Conservation (phyloP, 768 basidiomycete genomes). For the Boletus subcaerulescens region DNA sequence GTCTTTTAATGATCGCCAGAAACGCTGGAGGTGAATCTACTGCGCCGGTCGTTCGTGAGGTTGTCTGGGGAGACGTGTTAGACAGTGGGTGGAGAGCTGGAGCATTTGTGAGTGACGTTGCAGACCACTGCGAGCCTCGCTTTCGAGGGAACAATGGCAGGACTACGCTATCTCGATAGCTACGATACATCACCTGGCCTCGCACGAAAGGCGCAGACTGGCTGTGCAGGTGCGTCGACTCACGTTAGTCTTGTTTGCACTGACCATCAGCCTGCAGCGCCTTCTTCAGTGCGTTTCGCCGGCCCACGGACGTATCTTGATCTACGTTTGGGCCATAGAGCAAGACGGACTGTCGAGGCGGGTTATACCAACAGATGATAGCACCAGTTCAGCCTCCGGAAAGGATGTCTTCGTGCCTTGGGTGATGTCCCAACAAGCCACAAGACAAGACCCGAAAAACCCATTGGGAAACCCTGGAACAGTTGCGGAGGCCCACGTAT, state of each 20-base stretch:
- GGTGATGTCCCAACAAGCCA: conserved; percentile 51
- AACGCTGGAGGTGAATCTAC: conserved; percentile 46
- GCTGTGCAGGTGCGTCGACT: conserved; percentile 63
- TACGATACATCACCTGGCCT: conserved; percentile 94
- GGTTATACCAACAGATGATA: conserved; percentile 40
- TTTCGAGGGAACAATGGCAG: conserved; percentile 39
- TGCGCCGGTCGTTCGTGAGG: conserved; percentile 50
- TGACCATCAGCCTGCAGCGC: conserved; percentile 38
- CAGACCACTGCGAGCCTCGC: not conserved
- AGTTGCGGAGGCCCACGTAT: conserved; percentile 38
- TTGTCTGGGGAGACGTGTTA: conserved; percentile 78
- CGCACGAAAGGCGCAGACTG: conserved; percentile 62
- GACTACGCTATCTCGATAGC: conserved; percentile 97
- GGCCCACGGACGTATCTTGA: conserved; percentile 70
- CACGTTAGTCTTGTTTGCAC: not conserved
- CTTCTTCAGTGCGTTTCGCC: conserved; percentile 65
- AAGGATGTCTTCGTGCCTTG: conserved; percentile 91
- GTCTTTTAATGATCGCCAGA: conserved; percentile 72
- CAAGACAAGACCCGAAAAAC: conserved; percentile 1
- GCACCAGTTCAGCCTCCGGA: conserved; percentile 34
- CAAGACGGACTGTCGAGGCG: conserved; percentile 87
- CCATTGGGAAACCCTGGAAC: not conserved
- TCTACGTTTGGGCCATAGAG: conserved; percentile 97
- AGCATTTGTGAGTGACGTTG: conserved; percentile 61
- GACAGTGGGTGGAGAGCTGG: conserved; percentile 71